Evolutionary conservation across 2,329 filamentous ascomycete species (phyloP), one percentile per base, ranked within the genome.

Genomic region (Stemphylium vesicarium): DNA sequence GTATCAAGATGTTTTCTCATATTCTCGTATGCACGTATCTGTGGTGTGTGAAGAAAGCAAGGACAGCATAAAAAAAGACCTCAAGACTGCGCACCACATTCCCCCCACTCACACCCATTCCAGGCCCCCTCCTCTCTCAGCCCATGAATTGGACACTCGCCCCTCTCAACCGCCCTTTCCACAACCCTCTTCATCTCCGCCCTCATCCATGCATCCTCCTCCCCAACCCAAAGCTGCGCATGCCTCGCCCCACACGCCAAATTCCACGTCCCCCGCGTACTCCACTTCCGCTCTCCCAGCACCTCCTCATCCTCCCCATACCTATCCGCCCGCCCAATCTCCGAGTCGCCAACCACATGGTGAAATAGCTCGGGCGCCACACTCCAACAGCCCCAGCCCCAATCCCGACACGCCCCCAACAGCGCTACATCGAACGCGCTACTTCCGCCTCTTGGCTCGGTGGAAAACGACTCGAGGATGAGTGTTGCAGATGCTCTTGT

Each of bases 311-410:
- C 37, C 38, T 9, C 41, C 16, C 18, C n/a, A n/a, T n/a, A n/a
- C n/a, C n/a, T n/a, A 18, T 10, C 54, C 7, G 2, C 22, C 56
- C 11, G 52, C 56, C 36, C 40, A 47, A 63, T 63, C 59, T 75
- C 73, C 22, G 65, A 73, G 20, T 44, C 50, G 6, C 60, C 69
- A 15, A 69, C 61, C 22, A 66, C 57, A 50, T 78, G 77, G 50
- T 78, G 75, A 50, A 79, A 77, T n/a, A 78, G 42, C 53, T 78
- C 76, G 1, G 76, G 76, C 22, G 66, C 70, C 3, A 72, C 68
- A 16, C 64, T 74, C 59, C 66, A 77, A 58, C 77, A 79, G 33
- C 57, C 53, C 60, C 72, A 71, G 6, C 64, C 69, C 0, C 57
- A 35, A 50, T 77, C 73, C 5, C 75, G 63, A 58, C 77, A 79